phyloP scores from a whole-genome alignment of 2,329 filamentous ascomycete genomes.

The Neofusicoccum ribis region DNA sequence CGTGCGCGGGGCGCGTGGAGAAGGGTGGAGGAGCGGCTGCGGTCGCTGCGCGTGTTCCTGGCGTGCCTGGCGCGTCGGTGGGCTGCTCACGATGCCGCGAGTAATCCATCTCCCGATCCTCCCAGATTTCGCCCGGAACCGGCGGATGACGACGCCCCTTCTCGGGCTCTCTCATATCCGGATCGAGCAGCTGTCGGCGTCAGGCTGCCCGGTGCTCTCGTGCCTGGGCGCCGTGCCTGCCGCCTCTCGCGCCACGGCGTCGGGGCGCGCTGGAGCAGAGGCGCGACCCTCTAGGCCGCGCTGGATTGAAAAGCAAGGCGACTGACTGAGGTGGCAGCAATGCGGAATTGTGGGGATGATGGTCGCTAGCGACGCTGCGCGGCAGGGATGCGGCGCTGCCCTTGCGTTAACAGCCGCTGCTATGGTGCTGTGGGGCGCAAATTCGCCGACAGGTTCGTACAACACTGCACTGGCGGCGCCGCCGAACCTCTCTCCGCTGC shows the following conservation, averaged over 20 bases:
- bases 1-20: conserved; percentile 14
- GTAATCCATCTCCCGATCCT: conserved; percentile 4
- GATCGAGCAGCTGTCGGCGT: not conserved
- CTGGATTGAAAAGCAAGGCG: conserved; percentile 6
- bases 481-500: not conserved
- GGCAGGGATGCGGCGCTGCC: conserved; percentile 1
- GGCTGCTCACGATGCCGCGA: not conserved
- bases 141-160: conserved; percentile 11
- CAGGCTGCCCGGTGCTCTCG: not conserved
- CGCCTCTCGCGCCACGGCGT: not conserved
- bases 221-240: not conserved
- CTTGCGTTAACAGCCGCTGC: conserved; percentile 4
- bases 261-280: not conserved
- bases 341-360: conserved; percentile 11
- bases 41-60: not conserved
- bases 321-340: not conserved
- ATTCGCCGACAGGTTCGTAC: conserved; percentile 12
- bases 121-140: not conserved
- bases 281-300: not conserved
- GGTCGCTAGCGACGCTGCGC: not conserved
- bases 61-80: not conserved
- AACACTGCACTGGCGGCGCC: not conserved
- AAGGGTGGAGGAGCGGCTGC: not conserved
- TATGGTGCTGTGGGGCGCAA: conserved; percentile 1
- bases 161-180: conserved; percentile 8